Evolutionary conservation across 306 rosid genomes (phyloP).

Genomic region (Macrotyloma uniflorum): DNA sequence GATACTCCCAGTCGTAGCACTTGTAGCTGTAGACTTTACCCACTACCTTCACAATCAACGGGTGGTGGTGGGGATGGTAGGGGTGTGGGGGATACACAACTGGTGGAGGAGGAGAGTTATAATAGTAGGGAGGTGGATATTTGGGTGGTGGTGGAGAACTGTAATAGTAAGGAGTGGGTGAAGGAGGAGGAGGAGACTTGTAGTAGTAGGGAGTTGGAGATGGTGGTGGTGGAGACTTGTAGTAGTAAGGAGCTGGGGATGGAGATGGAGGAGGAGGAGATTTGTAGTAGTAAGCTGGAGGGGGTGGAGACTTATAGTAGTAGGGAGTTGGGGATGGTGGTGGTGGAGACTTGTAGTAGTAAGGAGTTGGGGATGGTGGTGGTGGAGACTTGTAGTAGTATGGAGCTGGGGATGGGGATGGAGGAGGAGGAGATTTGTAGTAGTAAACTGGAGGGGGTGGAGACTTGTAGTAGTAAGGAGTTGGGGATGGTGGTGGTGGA

Average conservation of each 20-base stretch:
- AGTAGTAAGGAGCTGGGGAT: slow-evolving; percentile 32
- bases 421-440: slow-evolving; percentile 41
- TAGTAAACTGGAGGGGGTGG: slow-evolving; percentile 42
- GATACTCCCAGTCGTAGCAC: slow-evolving; percentile 79
- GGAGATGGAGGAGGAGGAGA: slow-evolving; percentile 45
- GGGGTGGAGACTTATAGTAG: slow-evolving; percentile 37
- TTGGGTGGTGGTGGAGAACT: slow-evolving; percentile 54
- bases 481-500: slow-evolving; percentile 37
- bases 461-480: slow-evolving; percentile 43
- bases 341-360: slow-evolving; percentile 55
- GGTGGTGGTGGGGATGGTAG: slow-evolving; percentile 54
- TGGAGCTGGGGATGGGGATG: slow-evolving; percentile 29
- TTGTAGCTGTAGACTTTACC: slow-evolving; percentile 85
- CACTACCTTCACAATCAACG: slow-evolving; percentile 78
- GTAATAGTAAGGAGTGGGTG: slow-evolving; percentile 38
- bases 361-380: slow-evolving; percentile 53
- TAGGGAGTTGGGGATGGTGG: slow-evolving; percentile 47
- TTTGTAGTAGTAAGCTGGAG: slow-evolving; percentile 19
- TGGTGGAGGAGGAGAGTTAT: slow-evolving; percentile 56
- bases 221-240: slow-evolving; percentile 35
- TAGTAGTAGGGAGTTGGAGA: slow-evolving; percentile 28
- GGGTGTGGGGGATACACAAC: slow-evolving; percentile 51
- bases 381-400: slow-evolving; percentile 45
- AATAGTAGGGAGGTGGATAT: slow-evolving; percentile 53
- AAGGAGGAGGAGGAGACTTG: slow-evolving; percentile 41